phyloP scores from a whole-genome alignment of 1,284 basidiomycete species.

The Sphaerobolus stellatus region DNA sequence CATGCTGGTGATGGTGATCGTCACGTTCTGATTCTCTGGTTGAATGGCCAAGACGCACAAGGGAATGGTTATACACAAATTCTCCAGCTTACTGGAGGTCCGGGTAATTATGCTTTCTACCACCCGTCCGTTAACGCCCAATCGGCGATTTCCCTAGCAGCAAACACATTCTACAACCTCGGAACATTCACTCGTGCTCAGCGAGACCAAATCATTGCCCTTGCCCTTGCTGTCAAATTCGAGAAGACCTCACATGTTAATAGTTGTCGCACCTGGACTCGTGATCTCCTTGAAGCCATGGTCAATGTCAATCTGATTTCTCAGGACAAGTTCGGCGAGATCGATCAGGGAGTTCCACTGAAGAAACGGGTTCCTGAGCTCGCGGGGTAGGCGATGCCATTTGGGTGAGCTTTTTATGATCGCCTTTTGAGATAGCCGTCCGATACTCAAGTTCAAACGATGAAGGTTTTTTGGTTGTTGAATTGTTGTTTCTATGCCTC shows the following conservation, averaged over 20 bases:
- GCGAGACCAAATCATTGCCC: background rate
- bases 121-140: background rate
- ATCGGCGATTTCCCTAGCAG: background rate
- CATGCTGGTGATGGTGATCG: background rate
- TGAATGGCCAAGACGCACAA: background rate
- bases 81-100: background rate
- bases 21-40: background rate
- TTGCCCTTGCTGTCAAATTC: background rate
- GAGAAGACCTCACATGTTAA: background rate
- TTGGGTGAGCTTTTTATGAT: background rate
- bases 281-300: background rate
- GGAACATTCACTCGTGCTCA: background rate
- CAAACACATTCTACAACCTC: background rate
- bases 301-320: background rate
- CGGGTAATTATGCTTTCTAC: background rate
- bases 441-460: no score
- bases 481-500: no score
- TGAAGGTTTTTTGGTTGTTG: no score
- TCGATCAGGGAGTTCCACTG: background rate
- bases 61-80: background rate
- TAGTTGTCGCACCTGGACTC: background rate
- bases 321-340: background rate
- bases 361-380: background rate
- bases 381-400: background rate
- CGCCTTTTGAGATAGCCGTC: no score